Conservation (phyloP, 768 basidiomycete genomes). For the Arthromyces matolae region DNA sequence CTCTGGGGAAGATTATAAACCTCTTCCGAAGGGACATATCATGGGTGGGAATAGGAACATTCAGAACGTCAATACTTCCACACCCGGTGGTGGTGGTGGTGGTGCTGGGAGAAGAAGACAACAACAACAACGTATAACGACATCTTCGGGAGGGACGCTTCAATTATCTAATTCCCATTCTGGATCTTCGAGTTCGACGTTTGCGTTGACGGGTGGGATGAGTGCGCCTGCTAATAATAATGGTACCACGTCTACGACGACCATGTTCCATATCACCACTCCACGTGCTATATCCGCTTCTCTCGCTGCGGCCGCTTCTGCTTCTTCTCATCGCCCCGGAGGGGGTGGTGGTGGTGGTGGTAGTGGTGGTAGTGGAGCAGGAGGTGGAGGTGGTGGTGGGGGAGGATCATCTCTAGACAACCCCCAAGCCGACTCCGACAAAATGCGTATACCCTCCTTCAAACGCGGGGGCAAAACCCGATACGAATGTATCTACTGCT, state of each 20-base stretch:
- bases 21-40: no score
- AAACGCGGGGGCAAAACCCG: constrained; percentile 15
- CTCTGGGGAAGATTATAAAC: no score
- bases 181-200: constrained; percentile 9
- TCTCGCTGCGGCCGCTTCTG: constrained; percentile 2
- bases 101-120: background rate
- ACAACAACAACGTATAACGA: background rate
- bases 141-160: background rate
- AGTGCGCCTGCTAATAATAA: constrained; percentile 8
- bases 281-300: constrained; percentile 7
- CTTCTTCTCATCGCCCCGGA: background rate
- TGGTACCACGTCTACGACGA: constrained; percentile 8
- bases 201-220: background rate
- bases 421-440: background rate
- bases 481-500: constrained; percentile 12
- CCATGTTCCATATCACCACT: constrained; percentile 9
- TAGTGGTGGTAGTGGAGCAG: no score
- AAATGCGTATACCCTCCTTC: constrained; percentile 14
- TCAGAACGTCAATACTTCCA: no score
- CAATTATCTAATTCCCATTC: no score
- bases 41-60: no score
- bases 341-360: no score
- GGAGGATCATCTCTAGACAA: no score
- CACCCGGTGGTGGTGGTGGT: no score
- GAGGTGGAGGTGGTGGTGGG: no score